Evolutionary conservation across 192 early-diverging fungal genomes (phyloP).

Genomic region (Podila minutissima): DNA sequence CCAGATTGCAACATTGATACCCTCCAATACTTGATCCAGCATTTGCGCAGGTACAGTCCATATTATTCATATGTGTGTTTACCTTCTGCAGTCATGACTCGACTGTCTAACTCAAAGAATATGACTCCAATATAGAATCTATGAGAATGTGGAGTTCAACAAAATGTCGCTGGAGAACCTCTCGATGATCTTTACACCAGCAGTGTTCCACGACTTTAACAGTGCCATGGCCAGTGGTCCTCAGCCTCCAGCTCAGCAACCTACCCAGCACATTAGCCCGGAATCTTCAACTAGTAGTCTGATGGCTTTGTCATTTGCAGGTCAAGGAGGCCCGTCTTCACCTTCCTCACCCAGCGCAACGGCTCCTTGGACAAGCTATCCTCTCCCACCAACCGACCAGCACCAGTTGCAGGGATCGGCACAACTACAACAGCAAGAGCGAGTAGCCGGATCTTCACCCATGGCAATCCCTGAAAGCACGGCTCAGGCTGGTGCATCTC

Average conservation of each 20-base stretch:
- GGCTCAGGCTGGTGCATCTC: not conserved
- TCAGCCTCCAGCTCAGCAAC: not conserved
- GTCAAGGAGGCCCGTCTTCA: not conserved
- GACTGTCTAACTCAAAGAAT: not conserved
- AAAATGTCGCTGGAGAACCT: slow-evolving; percentile 74
- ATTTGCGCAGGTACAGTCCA: slow-evolving; percentile 61
- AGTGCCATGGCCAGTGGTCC: slow-evolving; percentile 38
- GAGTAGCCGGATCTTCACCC: not conserved
- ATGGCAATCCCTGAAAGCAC: not conserved
- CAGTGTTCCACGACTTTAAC: slow-evolving; percentile 69
- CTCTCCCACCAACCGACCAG: slow-evolving; percentile 6
- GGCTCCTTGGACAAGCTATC: slow-evolving; percentile 20
- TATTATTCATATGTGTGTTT: not conserved
- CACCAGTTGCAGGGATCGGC: slow-evolving; percentile 1
- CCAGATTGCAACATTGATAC: slow-evolving; percentile 62
- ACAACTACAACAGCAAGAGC: slow-evolving; percentile 5
- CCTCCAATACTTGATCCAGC: slow-evolving; percentile 64
- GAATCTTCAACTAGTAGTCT: not conserved
- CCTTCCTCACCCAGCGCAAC: slow-evolving; percentile 12
- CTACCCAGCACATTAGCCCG: not conserved
- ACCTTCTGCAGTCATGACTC: slow-evolving; percentile 2
- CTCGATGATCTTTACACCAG: slow-evolving; percentile 69
- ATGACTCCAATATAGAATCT: slow-evolving; percentile 49
- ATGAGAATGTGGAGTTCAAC: slow-evolving; percentile 60
- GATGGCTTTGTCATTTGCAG: slow-evolving; percentile 18